Evolutionary conservation across 352 stramenopile genomes (phyloP).

Genomic region (Aphanomyces invadans): DNA sequence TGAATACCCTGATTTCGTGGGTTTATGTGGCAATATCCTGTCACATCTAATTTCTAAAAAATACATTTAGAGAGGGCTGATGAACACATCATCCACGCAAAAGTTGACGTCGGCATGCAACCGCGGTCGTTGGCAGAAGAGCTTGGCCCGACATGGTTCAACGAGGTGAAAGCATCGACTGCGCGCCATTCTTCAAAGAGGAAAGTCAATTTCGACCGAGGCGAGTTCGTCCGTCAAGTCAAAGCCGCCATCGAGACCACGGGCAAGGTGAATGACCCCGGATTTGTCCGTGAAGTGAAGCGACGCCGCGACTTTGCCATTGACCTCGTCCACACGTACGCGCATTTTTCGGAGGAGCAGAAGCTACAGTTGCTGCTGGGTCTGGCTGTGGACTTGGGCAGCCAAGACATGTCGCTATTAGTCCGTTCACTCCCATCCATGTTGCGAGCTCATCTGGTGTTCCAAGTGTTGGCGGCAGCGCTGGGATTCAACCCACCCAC

Average conservation of each 20-base stretch:
- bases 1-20: too few relatives aligned
- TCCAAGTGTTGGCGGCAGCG: conserved; percentile 66
- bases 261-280: conserved; percentile 31
- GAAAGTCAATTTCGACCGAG: conserved; percentile 15
- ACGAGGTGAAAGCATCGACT: neutral
- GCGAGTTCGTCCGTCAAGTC: conserved; percentile 12
- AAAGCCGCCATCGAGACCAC: conserved; percentile 17
- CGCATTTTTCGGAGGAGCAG: conserved; percentile 63
- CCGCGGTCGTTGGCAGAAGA: neutral
- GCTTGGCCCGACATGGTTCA: conserved; percentile 14
- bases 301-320: conserved; percentile 60
- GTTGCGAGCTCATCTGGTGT: conserved; percentile 63
- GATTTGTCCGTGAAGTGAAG: conserved; percentile 80
- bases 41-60: too few relatives aligned
- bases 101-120: too few relatives aligned
- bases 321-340: conserved; percentile 46
- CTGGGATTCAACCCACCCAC: conserved; percentile 76
- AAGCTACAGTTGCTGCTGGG: conserved; percentile 73
- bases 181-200: neutral
- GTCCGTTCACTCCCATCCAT: conserved; percentile 75
- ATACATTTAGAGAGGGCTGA: conserved; percentile 5
- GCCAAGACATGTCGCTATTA: conserved; percentile 72
- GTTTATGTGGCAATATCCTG: too few relatives aligned
- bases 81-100: too few relatives aligned
- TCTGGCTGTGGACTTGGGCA: conserved; percentile 66